A percentile compares a stretch with the other conserved stretches of the same genome.
These are phyloP conservation scores for Globisporangium emineosum DNA, from an alignment of 352 stramenopile species.

Conservation along the genomic window DNA sequence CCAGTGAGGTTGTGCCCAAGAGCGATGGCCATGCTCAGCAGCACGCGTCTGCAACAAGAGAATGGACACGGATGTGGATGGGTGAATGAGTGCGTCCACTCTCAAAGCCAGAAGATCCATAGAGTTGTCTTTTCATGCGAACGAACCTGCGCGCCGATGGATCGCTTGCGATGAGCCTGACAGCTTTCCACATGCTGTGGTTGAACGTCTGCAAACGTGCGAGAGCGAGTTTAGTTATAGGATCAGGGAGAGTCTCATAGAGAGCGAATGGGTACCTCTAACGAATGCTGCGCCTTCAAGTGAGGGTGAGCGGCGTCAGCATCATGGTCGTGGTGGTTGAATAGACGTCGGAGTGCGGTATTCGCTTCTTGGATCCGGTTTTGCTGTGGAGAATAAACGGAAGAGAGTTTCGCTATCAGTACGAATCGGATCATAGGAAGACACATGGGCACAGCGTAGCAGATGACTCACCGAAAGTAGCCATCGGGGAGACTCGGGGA, in stretches of 20 bases:
- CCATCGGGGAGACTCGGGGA: constrained; percentile 69
- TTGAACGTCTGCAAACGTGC: constrained; percentile 33
- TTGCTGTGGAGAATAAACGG: constrained; percentile 28
- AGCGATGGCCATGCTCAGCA: constrained; percentile 55
- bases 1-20: constrained; percentile 65
- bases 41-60: constrained; percentile 29
- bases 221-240: not conserved
- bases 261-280: constrained; percentile 1
- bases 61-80: not conserved
- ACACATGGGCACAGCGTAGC: not conserved
- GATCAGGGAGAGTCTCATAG: not conserved
- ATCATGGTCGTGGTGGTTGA: constrained; percentile 14
- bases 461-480: constrained; percentile 41
- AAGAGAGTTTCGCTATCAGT: not conserved
- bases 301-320: constrained; percentile 5
- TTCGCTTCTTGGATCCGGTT: constrained; percentile 45
- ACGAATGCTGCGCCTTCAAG: constrained; percentile 22
- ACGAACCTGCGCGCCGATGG: constrained; percentile 33
- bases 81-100: not conserved
- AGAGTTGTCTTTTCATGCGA: not conserved
- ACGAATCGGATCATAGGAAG: not conserved
- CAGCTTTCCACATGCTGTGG: constrained; percentile 30
- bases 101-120: no score
- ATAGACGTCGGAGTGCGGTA: constrained; percentile 26
- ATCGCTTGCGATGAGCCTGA: constrained; percentile 37